Conservation (phyloP, 2,329 filamentous ascomycete genomes). For the Paramyrothecium sp. region DNA sequence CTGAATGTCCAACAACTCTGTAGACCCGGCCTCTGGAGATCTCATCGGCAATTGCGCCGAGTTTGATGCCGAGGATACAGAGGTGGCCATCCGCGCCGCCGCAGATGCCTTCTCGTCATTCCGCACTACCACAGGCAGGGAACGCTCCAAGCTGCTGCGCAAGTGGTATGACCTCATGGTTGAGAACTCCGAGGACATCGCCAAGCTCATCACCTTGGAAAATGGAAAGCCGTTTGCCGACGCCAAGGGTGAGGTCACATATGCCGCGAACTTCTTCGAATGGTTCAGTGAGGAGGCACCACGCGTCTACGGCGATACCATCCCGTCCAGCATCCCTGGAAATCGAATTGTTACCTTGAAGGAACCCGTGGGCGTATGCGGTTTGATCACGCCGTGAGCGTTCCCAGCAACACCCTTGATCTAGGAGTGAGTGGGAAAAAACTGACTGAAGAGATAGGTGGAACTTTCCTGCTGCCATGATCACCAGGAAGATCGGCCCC, state of each 20-base stretch:
- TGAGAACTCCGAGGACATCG: slow-evolving; percentile 77
- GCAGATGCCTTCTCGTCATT: slow-evolving; percentile 71
- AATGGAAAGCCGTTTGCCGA: slow-evolving; percentile 83
- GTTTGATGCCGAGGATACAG: slow-evolving; percentile 74
- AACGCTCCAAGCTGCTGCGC: slow-evolving; percentile 71
- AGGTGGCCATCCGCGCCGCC: slow-evolving; percentile 82
- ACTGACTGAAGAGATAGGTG: slow-evolving; percentile 44
- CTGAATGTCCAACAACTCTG: background rate
- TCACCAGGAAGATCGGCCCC: slow-evolving; percentile 68
- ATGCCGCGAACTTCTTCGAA: slow-evolving; percentile 74
- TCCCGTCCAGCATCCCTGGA: slow-evolving; percentile 65
- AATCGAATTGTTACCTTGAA: slow-evolving; percentile 78
- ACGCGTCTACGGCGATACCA: slow-evolving; percentile 70
- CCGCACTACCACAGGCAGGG: slow-evolving; percentile 68
- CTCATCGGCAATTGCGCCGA: slow-evolving; percentile 83
- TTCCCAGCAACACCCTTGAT: background rate
- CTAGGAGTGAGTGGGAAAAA: background rate
- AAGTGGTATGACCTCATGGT: slow-evolving; percentile 81
- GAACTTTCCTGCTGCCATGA: slow-evolving; percentile 84
- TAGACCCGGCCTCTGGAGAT: slow-evolving; percentile 80
- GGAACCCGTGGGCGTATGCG: slow-evolving; percentile 82
- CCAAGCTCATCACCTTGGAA: slow-evolving; percentile 83
- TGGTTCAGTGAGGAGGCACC: slow-evolving; percentile 83
- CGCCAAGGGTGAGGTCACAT: slow-evolving; percentile 68
- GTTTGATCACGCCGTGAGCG: slow-evolving; percentile 70